Percentiles rank a stretch among this genome's conserved stretches.
Conservation (phyloP, 176 grass and related monocot species). For the Carex scoparia region DNA sequence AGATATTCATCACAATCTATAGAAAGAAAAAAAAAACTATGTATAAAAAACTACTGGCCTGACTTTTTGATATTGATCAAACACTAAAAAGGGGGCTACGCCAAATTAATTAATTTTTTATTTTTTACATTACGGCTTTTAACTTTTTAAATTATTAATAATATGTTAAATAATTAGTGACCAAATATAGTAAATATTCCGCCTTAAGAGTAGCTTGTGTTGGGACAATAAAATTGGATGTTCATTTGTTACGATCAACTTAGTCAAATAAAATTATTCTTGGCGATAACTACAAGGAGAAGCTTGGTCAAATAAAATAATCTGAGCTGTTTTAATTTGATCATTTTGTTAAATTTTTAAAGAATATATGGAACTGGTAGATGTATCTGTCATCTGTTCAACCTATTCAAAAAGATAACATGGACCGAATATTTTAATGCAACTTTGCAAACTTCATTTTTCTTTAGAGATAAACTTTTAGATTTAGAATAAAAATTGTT, state of each 20-base stretch:
- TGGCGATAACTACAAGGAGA: background rate
- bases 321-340: background rate
- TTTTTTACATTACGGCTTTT: no score
- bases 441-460: background rate
- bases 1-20: no score
- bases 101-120: no score
- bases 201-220: background rate
- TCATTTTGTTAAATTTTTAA: background rate
- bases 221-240: background rate
- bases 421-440: background rate
- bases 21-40: no score
- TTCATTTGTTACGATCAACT: background rate
- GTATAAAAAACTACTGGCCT: no score
- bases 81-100: no score
- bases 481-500: no score
- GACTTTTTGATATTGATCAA: no score
- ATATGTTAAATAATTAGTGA: no score
- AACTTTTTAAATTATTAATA: no score
- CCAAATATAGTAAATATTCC: background rate
- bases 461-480: no score
- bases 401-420: background rate
- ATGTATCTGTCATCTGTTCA: background rate
- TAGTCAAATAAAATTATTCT: background rate
- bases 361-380: background rate
- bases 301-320: background rate